A percentile compares a stretch with the other conserved stretches of the same genome.
Evolutionary conservation across 176 grass and related monocot genomes (phyloP).

Genomic region (Chloris gayana): DNA sequence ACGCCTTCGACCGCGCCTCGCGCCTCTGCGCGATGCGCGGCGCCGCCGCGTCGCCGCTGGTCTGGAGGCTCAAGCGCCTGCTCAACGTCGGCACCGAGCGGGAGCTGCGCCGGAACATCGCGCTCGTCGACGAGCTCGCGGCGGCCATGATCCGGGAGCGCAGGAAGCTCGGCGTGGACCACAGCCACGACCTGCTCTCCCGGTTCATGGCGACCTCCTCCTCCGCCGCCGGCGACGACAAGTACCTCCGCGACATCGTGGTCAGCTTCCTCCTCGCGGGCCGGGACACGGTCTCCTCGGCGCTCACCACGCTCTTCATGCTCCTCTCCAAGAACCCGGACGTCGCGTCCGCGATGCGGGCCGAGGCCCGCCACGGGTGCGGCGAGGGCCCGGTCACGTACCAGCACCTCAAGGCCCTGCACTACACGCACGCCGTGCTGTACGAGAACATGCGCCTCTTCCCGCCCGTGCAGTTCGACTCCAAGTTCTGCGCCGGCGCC

Average conservation of each 20-base stretch:
- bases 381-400: constrained; percentile 10
- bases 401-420: constrained; percentile 51
- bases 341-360: constrained; percentile 31
- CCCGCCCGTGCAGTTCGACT: constrained; percentile 78
- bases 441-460: constrained; percentile 71
- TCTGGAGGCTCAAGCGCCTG: constrained; percentile 70
- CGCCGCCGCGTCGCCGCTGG: constrained; percentile 28
- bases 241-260: constrained; percentile 86
- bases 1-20: constrained; percentile 67
- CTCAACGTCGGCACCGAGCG: constrained; percentile 72
- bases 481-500: constrained; percentile 65
- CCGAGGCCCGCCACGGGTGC: constrained; percentile 14
- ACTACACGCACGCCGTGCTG: constrained; percentile 68
- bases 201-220: constrained; percentile 54
- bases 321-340: constrained; percentile 64
- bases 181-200: constrained; percentile 71
- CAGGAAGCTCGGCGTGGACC: constrained; percentile 39
- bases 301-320: constrained; percentile 77
- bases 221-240: constrained; percentile 24
- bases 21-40: constrained; percentile 56
- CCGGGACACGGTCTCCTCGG: constrained; percentile 76
- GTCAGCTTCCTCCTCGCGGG: constrained; percentile 91
- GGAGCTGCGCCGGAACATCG: constrained; percentile 58
- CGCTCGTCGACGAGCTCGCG: constrained; percentile 53
- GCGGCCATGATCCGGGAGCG: constrained; percentile 54